Conservation (phyloP, 352 stramenopile genomes). For the Globisporangium recalcitrans region DNA sequence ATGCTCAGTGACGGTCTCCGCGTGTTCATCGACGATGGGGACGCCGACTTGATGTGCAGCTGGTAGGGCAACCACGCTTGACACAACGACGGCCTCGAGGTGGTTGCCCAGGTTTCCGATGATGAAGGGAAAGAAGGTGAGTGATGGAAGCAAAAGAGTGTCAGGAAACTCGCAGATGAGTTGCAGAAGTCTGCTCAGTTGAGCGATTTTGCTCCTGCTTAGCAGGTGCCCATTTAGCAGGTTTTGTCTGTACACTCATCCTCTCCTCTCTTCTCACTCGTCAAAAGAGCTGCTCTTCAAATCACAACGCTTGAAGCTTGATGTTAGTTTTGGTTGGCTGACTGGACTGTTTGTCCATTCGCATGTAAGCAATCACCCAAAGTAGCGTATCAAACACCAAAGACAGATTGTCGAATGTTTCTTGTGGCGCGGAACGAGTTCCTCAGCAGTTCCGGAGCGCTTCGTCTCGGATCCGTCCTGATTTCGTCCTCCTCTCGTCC, state of each 20-base stretch:
- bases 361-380: background rate
- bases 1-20: slow-evolving; percentile 66
- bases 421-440: slow-evolving; percentile 13
- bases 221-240: too few species aligned
- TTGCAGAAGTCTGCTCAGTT: too few species aligned
- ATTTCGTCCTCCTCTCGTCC: background rate
- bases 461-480: slow-evolving; percentile 4
- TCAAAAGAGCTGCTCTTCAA: too few species aligned
- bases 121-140: too few species aligned
- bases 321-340: slow-evolving; percentile 7
- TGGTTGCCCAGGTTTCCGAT: slow-evolving; percentile 52
- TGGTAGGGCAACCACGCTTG: slow-evolving; percentile 94
- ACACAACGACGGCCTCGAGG: slow-evolving; percentile 77
- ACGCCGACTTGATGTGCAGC: slow-evolving; percentile 96
- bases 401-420: background rate
- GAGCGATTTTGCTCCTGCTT: too few species aligned
- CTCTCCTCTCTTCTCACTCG: too few species aligned
- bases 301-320: too few species aligned
- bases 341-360: background rate
- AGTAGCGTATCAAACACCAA: background rate
- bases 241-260: too few species aligned
- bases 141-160: too few species aligned
- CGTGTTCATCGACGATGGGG: slow-evolving; percentile 93
- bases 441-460: background rate
- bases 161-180: too few species aligned